A percentile compares a stretch with the other conserved stretches of the same genome.
Evolutionary conservation across 805 yeast species (phyloP).

Genomic region (Wickerhamiella kurtzmanii): DNA sequence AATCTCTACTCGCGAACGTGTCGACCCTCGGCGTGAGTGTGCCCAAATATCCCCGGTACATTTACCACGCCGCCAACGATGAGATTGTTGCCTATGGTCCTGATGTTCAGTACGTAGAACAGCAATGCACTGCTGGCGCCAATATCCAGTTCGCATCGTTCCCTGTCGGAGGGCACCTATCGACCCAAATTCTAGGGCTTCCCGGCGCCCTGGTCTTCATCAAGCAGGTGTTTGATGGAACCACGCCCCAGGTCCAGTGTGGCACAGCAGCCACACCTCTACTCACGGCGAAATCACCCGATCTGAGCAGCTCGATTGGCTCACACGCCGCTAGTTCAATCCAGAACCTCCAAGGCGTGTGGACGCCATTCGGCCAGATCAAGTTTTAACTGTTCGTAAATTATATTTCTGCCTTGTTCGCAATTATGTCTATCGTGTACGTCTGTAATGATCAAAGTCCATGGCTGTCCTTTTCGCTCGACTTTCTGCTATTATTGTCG

Average conservation of each 20-base stretch:
- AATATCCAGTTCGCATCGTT: constrained; percentile 7
- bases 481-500: not conserved
- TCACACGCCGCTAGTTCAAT: not conserved
- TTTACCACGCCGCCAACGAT: constrained; percentile 19
- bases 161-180: constrained; percentile 5
- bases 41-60: constrained; percentile 17
- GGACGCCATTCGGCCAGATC: constrained; percentile 5
- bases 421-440: not conserved
- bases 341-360: not conserved
- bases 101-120: constrained; percentile 10
- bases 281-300: constrained; percentile 1
- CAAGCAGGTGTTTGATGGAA: constrained; percentile 3
- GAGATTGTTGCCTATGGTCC: constrained; percentile 15
- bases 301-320: constrained; percentile 1
- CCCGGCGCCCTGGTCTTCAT: constrained; percentile 12
- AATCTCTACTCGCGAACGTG: constrained; percentile 3
- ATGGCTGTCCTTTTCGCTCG: not conserved
- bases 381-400: not conserved
- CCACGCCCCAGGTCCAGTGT: constrained; percentile 1
- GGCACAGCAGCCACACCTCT: constrained; percentile 2
- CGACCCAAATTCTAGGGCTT: constrained; percentile 6
- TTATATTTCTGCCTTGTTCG: too few relatives aligned
- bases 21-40: constrained; percentile 9
- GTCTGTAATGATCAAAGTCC: not conserved
- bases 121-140: constrained; percentile 9